Base-by-base conservation (phyloP, 176 grass and related monocot genomes). In the Typha latifolia region DNA sequence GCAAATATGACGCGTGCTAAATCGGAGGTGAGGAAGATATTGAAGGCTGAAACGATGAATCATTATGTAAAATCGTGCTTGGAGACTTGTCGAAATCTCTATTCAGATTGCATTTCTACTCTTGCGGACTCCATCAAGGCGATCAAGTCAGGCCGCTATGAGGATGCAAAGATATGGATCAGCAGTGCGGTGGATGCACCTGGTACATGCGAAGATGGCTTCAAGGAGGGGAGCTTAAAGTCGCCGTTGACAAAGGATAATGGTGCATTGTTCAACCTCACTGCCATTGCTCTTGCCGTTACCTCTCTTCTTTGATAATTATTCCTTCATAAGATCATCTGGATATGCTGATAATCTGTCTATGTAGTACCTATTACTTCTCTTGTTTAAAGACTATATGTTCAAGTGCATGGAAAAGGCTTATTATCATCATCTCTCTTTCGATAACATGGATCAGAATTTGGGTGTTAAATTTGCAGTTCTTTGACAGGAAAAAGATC, bases 131-230 rank as follows among this genome's bases (percentile, higher is more conserved):
- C 72, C 48, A 49, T 31, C n/a, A 51, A 26, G 72, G 14, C 18
- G 12, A 16, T 74, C 8, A 43, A 74, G 47, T 29, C 72, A 24
- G 29, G 49, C 12, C n/a, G 49, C 3, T 55, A 66, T n/a, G 18
- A 13, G 1, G 62, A 74, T 8, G 72, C 72, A 3, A 66, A 37
- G 12, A n/a, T 53, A 12, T 55, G 21, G 20, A 51, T 43, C 5
- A 55, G 62, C 48, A 43, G 49, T 12, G 72, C 49, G 0, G 15
- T 74, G 26, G 62, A 66, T 27, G 62, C 27, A 4, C 61, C 72
- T 24, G 26, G 48, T 62, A 62, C 49, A 3, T 74, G 72, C 62
- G 72, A 74, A 27, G 62, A 74, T 14, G 49, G 23, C 48, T 74
- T 74, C 10, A 12, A 21, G 16, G 72, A 74, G 11, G 11, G 12